phyloP scores from a whole-genome alignment of 352 stramenopile species.

The Pythium guiyangense region DNA sequence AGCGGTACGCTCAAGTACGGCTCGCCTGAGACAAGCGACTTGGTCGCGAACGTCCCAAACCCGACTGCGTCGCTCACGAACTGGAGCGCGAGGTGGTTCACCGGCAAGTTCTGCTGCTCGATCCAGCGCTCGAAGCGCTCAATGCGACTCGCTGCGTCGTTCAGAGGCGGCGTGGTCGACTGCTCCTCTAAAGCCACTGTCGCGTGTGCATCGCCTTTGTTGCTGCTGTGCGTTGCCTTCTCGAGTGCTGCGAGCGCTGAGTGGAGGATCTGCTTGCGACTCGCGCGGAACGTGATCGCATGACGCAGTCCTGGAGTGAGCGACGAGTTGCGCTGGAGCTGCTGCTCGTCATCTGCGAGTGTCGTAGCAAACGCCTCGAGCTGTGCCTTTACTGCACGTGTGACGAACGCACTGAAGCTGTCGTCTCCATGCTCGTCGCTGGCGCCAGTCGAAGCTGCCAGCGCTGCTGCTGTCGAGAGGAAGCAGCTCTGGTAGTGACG shows the following conservation, averaged over 20 bases:
- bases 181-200: not conserved
- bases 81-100: conserved; percentile 53
- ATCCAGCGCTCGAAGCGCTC: conserved; percentile 49
- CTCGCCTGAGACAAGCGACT: conserved; percentile 44
- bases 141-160: conserved; percentile 13
- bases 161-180: not conserved
- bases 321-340: not conserved
- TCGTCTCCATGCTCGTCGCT: conserved; percentile 3
- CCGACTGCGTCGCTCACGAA: conserved; percentile 49
- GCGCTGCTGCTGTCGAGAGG: conserved; percentile 7
- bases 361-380: conserved; percentile 35
- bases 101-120: conserved; percentile 18
- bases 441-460: not conserved
- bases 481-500: conserved; percentile 32
- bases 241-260: conserved; percentile 16
- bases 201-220: not conserved
- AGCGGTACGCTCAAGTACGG: conserved; percentile 78
- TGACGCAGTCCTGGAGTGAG: conserved; percentile 2
- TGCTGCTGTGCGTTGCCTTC: not conserved
- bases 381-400: conserved; percentile 12
- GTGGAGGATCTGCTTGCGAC: conserved; percentile 47
- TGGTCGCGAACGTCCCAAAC: conserved; percentile 61
- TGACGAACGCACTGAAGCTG: conserved; percentile 10
- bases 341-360: conserved; percentile 24
- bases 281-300: conserved; percentile 41